phyloP scores from a whole-genome alignment of 2,329 filamentous ascomycete genomes.

The Pseudogymnoascus sp. region DNA sequence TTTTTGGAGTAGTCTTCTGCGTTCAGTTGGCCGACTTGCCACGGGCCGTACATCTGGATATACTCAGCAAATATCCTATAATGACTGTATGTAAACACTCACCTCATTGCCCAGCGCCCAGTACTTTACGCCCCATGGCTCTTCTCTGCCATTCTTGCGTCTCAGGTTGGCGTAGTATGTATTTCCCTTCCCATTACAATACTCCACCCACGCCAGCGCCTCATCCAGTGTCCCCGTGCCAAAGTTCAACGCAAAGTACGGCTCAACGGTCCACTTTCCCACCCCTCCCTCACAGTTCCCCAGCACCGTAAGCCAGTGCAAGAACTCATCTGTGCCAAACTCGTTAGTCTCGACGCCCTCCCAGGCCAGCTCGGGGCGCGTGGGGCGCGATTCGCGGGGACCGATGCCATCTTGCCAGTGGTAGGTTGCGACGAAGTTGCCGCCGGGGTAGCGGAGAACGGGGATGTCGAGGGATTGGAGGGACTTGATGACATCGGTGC shows the following conservation, averaged over 20 bases:
- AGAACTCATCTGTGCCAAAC: conserved; percentile 81
- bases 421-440: conserved; percentile 79
- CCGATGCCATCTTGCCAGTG: conserved; percentile 80
- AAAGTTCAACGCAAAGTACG: conserved; percentile 74
- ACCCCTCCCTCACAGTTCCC: conserved; percentile 48
- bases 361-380: conserved; percentile 66
- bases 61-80: neutral
- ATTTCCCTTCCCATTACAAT: conserved; percentile 71
- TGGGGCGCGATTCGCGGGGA: conserved; percentile 59
- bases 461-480: conserved; percentile 67
- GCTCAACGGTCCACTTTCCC: conserved; percentile 54
- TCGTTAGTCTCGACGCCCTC: conserved; percentile 66
- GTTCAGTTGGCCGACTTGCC: conserved; percentile 48
- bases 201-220: conserved; percentile 71
- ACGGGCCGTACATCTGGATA: conserved; percentile 27
- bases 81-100: neutral
- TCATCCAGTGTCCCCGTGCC: conserved; percentile 57
- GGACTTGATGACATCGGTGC: conserved; percentile 67
- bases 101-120: conserved; percentile 76
- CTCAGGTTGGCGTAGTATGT: conserved; percentile 78
- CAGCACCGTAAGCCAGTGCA: conserved; percentile 68
- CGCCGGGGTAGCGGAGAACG: conserved; percentile 72
- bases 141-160: conserved; percentile 62
- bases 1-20: conserved; percentile 48
- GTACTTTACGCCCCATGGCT: conserved; percentile 77